phyloP scores from a whole-genome alignment of 2,329 filamentous ascomycete species.

The Clathrospora elynae region DNA sequence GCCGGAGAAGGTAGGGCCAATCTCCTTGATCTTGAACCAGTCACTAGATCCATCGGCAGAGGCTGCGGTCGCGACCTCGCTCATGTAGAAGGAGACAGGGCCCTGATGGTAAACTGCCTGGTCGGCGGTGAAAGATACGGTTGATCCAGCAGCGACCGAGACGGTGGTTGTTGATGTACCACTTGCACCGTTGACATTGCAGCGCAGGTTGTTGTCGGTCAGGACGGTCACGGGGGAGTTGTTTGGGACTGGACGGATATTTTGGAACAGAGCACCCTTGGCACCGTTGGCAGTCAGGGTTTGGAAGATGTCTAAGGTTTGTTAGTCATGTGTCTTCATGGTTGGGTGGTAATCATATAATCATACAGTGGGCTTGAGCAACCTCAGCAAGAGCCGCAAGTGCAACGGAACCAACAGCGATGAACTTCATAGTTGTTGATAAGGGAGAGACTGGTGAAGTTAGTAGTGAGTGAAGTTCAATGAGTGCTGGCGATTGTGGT shows the following conservation, averaged over 20 bases:
- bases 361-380: slow-evolving; percentile 46
- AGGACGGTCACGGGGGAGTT: slow-evolving; percentile 47
- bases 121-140: slow-evolving; percentile 45
- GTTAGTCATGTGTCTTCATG: slow-evolving; percentile 11
- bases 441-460: slow-evolving; percentile 7
- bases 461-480: slow-evolving; percentile 9
- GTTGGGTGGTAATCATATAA: background rate
- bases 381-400: slow-evolving; percentile 43
- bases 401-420: slow-evolving; percentile 39
- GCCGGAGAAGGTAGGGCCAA: slow-evolving; percentile 44
- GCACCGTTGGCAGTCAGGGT: slow-evolving; percentile 44
- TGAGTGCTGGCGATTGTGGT: slow-evolving; percentile 8
- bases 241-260: slow-evolving; percentile 47
- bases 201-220: slow-evolving; percentile 40
- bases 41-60: slow-evolving; percentile 45
- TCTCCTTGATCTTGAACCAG: slow-evolving; percentile 50
- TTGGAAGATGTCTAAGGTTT: slow-evolving; percentile 45
- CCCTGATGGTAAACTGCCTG: slow-evolving; percentile 48
- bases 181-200: slow-evolving; percentile 43
- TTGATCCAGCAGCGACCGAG: slow-evolving; percentile 43
- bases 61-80: slow-evolving; percentile 42
- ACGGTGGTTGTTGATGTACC: slow-evolving; percentile 40
- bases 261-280: slow-evolving; percentile 44
- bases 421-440: slow-evolving; percentile 40
- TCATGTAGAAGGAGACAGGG: slow-evolving; percentile 47